A percentile compares a stretch with the other conserved stretches of the same genome.
Conservation (phyloP, 352 stramenopile genomes). For the Pythium insidiosum region DNA sequence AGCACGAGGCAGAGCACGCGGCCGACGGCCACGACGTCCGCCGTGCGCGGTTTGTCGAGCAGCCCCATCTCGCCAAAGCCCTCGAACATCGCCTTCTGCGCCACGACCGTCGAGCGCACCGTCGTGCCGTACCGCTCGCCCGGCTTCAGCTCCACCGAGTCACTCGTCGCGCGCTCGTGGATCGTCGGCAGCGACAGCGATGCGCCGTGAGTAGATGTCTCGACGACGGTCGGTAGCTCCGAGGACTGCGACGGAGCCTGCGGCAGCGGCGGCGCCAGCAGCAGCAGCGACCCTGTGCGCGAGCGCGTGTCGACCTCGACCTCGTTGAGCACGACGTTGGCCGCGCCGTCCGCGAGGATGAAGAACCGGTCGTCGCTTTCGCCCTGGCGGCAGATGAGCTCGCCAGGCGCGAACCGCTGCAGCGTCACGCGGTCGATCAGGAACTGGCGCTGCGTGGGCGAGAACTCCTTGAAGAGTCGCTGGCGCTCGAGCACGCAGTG, state of each 20-base stretch:
- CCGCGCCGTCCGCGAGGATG: constrained; percentile 54
- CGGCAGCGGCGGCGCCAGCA: neutral
- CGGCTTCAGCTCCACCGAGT: neutral
- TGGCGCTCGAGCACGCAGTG: constrained; percentile 54
- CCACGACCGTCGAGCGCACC: constrained; percentile 22
- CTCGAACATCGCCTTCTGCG: constrained; percentile 51
- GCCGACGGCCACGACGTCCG: constrained; percentile 30
- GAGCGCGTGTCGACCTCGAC: constrained; percentile 1
- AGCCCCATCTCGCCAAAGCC: constrained; percentile 80
- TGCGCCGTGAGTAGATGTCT: no score
- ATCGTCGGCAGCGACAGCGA: neutral
- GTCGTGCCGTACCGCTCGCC: neutral
- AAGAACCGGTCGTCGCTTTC: constrained; percentile 66
- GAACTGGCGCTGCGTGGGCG: constrained; percentile 23
- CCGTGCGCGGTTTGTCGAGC: constrained; percentile 40
- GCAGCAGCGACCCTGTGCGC: neutral
- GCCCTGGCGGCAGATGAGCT: constrained; percentile 40
- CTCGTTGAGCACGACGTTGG: constrained; percentile 43
- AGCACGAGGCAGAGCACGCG: constrained; percentile 35
- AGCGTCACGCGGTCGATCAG: constrained; percentile 46
- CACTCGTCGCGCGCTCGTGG: neutral
- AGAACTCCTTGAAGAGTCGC: constrained; percentile 51
- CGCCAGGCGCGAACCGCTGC: constrained; percentile 30
- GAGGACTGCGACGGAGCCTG: neutral
- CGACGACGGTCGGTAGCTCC: neutral